phyloP scores from a whole-genome alignment of 805 yeast species.

The Metschnikowia continentalis region DNA sequence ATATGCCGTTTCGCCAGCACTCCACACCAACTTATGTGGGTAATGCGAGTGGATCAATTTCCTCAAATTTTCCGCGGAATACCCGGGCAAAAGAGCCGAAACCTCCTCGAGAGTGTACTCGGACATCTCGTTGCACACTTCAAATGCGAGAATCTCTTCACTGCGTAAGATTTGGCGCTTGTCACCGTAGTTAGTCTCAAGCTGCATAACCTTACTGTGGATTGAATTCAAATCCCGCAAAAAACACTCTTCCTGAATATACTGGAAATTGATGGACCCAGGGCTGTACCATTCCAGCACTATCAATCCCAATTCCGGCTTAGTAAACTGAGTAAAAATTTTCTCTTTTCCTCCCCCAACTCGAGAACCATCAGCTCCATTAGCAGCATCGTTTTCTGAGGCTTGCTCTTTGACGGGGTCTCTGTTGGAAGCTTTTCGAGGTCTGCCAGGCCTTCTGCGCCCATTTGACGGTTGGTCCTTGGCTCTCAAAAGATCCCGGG shows the following conservation, averaged over 20 bases:
- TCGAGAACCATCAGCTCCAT: background rate
- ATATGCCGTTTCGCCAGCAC: constrained; percentile 7
- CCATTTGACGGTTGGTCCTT: background rate
- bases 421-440: background rate
- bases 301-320: constrained; percentile 15
- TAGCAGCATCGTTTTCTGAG: background rate
- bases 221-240: constrained; percentile 8
- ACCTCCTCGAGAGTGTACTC: constrained; percentile 7
- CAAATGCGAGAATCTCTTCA: constrained; percentile 15
- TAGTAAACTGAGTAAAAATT: constrained; percentile 5
- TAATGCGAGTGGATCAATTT: constrained; percentile 7
- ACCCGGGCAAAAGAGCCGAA: constrained; percentile 8
- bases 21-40: constrained; percentile 14
- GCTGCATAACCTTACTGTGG: constrained; percentile 8
- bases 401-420: background rate
- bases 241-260: constrained; percentile 15
- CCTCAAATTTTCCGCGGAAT: constrained; percentile 8
- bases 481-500: background rate
- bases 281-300: constrained; percentile 16
- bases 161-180: constrained; percentile 7
- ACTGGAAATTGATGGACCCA: constrained; percentile 9
- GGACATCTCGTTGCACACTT: constrained; percentile 9
- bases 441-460: background rate
- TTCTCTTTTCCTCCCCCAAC: background rate
- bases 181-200: constrained; percentile 14